Evolutionary conservation across 345 rosid genomes (phyloP).

Genomic region (Acer campestre): DNA sequence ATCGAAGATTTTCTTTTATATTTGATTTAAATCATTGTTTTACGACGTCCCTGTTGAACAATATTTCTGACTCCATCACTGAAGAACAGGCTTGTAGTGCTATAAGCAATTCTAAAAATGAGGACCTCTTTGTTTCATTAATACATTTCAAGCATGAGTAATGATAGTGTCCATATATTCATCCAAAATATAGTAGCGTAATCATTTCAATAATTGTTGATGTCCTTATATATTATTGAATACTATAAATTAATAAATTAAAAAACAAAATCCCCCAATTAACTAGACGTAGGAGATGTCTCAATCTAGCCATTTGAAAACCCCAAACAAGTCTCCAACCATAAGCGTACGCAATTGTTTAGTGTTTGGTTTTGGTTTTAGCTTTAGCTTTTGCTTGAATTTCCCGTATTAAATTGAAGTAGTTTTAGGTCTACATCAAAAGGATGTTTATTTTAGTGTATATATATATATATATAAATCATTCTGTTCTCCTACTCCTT

Average conservation of each 20-base stretch:
- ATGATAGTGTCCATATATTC: too few relatives aligned
- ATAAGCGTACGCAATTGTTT: background rate
- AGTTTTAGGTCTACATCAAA: slow-evolving; percentile 9
- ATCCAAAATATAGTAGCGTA: too few relatives aligned
- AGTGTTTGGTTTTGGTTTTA: background rate
- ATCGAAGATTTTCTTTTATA: too few relatives aligned
- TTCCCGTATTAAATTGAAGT: slow-evolving; percentile 8
- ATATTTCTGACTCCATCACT: too few relatives aligned
- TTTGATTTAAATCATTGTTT: too few relatives aligned
- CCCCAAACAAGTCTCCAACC: background rate
- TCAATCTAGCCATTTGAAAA: background rate
- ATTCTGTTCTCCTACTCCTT: background rate
- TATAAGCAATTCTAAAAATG: too few relatives aligned
- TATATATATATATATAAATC: background rate
- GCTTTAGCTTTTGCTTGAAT: background rate
- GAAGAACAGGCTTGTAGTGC: too few relatives aligned
- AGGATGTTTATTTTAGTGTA: too few relatives aligned
- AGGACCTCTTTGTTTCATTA: too few relatives aligned
- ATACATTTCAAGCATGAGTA: too few relatives aligned
- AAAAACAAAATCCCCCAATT: background rate
- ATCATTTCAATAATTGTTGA: background rate
- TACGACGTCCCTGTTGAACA: too few relatives aligned
- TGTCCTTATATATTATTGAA: background rate
- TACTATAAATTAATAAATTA: background rate
- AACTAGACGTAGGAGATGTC: background rate